Evolutionary conservation across 805 yeast genomes (phyloP), one percentile per base, ranked within the genome.

Genomic region (Tetrapisispora pingtungensis): DNA sequence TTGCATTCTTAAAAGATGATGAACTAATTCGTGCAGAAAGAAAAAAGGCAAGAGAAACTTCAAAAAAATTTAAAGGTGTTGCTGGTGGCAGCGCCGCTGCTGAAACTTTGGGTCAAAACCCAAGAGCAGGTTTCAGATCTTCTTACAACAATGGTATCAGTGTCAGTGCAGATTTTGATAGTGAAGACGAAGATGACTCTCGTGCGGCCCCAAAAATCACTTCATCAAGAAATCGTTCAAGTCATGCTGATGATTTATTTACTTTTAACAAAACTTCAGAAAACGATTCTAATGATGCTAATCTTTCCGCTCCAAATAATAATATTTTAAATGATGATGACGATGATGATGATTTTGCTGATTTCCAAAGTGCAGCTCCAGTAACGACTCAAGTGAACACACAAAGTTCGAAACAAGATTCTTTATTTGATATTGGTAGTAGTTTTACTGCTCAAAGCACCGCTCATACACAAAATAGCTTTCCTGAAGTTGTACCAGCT

Each of bases 41-140:
- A 50, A 86, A 84, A 65, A 86, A 84, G 72, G 88, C 96, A n/a
- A 77, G 93, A 53, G 83, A 80, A 15, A 84, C 87, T 52, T 74
- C 87, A 31, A 79, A 82, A 65, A 89, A 88, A 64, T 87, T 81
- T 61, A 82, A 81, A 37, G 95, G 89, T 42, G 81, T 84, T 31
- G 78, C 89, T 8, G 82, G 84, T 22, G 81, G 81, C 22, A 63
- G 67, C 34, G 55, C 68, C 6, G 57, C 63, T 36, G 55, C 64
- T 30, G 62, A 61, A 22, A 39, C 42, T 18, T 40, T 47, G n/a
- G 46, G 48, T 10, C 55, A 52, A 39, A 59, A 55, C 40, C 51
- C 57, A 22, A 61, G 61, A 18, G 63, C 63, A 1, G 64, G 65
- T 13, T 52, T 53, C 43, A 49, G 42, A 31, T 43, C 51, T 4